A percentile compares a stretch with the other conserved stretches of the same genome.
Conservation (phyloP, 768 basidiomycete species). For the Tylopilus sp. region DNA sequence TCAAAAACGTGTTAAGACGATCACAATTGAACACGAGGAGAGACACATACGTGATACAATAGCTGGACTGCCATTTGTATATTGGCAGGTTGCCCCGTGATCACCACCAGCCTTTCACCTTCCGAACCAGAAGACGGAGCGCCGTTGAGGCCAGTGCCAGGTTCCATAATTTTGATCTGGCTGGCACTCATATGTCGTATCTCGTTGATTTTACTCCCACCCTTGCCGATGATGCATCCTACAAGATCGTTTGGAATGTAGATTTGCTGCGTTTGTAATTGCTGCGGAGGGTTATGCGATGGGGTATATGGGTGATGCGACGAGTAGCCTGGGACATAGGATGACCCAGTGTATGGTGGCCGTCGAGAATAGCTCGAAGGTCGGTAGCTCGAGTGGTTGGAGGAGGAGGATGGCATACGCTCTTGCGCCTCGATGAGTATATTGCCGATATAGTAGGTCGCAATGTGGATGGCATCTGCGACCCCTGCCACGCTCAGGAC, state of each 20-base stretch:
- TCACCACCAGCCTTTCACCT: constrained; percentile 90
- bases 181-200: constrained; percentile 94
- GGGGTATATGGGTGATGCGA: constrained; percentile 43
- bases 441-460: constrained; percentile 98
- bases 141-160: constrained; percentile 76
- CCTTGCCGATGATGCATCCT: constrained; percentile 97
- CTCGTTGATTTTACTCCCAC: constrained; percentile 98
- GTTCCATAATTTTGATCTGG: constrained; percentile 98
- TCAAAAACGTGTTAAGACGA: constrained; percentile 11
- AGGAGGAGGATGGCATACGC: constrained; percentile 68
- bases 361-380: constrained; percentile 60
- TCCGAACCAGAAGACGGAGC: constrained; percentile 73
- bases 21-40: neutral
- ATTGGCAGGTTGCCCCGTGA: constrained; percentile 91
- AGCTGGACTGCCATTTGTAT: constrained; percentile 96
- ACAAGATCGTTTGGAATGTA: constrained; percentile 98
- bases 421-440: constrained; percentile 93
- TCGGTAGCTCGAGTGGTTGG: constrained; percentile 54
- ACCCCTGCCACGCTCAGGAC: constrained; percentile 97
- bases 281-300: constrained; percentile 60
- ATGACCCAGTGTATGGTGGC: constrained; percentile 48
- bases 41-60: constrained; percentile 69
- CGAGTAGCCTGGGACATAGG: constrained; percentile 68
- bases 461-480: constrained; percentile 98
- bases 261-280: constrained; percentile 94